Base-by-base conservation (phyloP, 179 eudicot genomes). In the Heliamphora pulchella region DNA sequence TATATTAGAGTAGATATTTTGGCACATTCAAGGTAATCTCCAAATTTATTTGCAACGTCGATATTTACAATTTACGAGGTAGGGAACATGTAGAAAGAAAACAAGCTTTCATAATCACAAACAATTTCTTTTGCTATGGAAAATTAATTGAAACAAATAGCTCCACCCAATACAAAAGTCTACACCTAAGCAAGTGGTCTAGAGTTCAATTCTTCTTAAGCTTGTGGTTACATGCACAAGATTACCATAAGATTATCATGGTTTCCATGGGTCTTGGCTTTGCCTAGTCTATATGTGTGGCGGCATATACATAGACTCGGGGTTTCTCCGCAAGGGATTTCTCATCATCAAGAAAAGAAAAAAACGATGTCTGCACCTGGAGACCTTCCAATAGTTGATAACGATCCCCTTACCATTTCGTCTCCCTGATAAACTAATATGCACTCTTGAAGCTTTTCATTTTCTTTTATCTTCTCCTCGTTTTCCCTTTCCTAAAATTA, bases 1-100 rank as follows among this genome's bases (percentile, higher is more conserved):
- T 2, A 3, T 44, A 43, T 68, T 6, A 43, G 72, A 8, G 9
- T 57, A 18, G 41, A 39, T 14, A 22, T 65, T 31, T 8, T 22
- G 65, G 22, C 8, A 41, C 6, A 55, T 7, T 31, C 39, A 17
- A 8, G 46, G 2, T 57, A 57, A 54, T 31, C 46, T 18, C 46
- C 5, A 22, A 74, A 74, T 8, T 74, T 44, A 31, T 31, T 31
- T 31, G 31, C 2, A 39, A 67, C 5, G 71, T 41, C 48, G 13
- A 66, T 46, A 50, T 76, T 70, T 76, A n/a, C 11, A 18, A 76
- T 62, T 46, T 76, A 46, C 47, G 14, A 18, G 39, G 65, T 46
- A 62, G 20, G 8, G 68, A 18, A 4, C 8, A 47, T 18, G 58
- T 18, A 47, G 11, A 15, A 46, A 59, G 69, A 47, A 62, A 65